Base-by-base conservation (phyloP, 148 eudicot genomes). In the Hydrangea macrophylla region DNA sequence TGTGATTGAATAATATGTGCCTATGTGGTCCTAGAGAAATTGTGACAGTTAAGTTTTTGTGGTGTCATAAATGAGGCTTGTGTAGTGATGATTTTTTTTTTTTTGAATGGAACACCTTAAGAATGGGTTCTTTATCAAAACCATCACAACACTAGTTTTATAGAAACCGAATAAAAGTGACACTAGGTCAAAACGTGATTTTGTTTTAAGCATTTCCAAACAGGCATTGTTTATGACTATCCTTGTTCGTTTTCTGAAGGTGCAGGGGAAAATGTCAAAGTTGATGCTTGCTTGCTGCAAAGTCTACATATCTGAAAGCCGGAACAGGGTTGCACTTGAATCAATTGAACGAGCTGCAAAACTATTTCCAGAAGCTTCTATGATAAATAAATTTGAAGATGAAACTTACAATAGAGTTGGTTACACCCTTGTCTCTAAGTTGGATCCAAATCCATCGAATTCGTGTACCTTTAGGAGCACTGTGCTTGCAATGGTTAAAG, bases 331-430 rank as follows among this genome's bases (percentile, higher is more conserved):
- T 55, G 92, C 92, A 17, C 86, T 93, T 6, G 90, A 83, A 40
- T 79, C 90, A 25, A 86, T 93, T 25, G 96, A 93, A 73, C 76
- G 51, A 76, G 95, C 89, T 66, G 95, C 88, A 27, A 86, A 79
- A 66, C 74, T 85, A 30, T 79, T 79, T 44, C 82, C 85, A 17
- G 79, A 90, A 62, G 85, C n/a, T n/a, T n/a, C 82, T 28, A 72
- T 90, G 42, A 58, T 88, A 68, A 93, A 88, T 75, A 90, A 84
- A 53, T 90, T 93, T 72, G 90, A 80, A 75, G 98, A 93, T 79
- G 95, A 82, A 42, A 80, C 81, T 51, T 93, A 93, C 44, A 93
- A 93, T 80, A 80, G 98, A 75, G 95, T 93, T 56, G 96, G 92
- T 7, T 90, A 90, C 78, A 93, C 98, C 26, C 88, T 93, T 68